These are phyloP conservation scores for Myriosclerotinia duriaeana DNA, from an alignment of 2,329 filamentous ascomycete genomes.

Conservation along the genomic window DNA sequence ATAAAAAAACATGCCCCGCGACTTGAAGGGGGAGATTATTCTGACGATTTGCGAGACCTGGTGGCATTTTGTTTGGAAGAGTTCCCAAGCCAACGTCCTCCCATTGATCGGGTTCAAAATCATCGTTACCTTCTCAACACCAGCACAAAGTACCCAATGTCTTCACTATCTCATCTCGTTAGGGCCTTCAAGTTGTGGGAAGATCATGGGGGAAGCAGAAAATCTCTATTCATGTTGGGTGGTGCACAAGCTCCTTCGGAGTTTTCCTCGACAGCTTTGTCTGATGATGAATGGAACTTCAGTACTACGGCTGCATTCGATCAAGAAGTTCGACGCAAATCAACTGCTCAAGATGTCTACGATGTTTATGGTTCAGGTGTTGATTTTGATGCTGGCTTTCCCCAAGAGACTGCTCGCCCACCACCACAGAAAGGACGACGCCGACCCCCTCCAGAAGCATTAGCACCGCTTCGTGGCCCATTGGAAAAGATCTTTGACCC, in stretches of 20 bases:
- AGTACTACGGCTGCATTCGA: slow-evolving; percentile 66
- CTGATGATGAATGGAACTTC: slow-evolving; percentile 66
- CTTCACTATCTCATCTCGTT: slow-evolving; percentile 63
- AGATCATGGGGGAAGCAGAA: slow-evolving; percentile 67
- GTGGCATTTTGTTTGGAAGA: slow-evolving; percentile 72
- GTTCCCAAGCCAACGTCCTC: slow-evolving; percentile 65
- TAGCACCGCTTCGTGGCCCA: slow-evolving; percentile 55
- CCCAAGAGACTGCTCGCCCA: slow-evolving; percentile 51
- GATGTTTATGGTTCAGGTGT: slow-evolving; percentile 60
- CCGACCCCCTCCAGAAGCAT: slow-evolving; percentile 56
- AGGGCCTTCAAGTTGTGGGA: slow-evolving; percentile 76
- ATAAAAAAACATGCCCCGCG: slow-evolving; percentile 63
- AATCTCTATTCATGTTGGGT: slow-evolving; percentile 60
- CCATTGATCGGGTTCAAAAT: slow-evolving; percentile 66
- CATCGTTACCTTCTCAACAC: slow-evolving; percentile 70
- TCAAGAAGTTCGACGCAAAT: slow-evolving; percentile 52
- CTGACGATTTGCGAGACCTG: slow-evolving; percentile 65
- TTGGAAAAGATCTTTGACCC: slow-evolving; percentile 66
- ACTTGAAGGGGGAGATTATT: slow-evolving; percentile 71
- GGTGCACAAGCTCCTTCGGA: slow-evolving; percentile 51
- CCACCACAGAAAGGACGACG: slow-evolving; percentile 46
- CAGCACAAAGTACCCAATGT: slow-evolving; percentile 60
- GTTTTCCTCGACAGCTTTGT: slow-evolving; percentile 46
- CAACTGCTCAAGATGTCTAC: slow-evolving; percentile 58
- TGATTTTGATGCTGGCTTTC: slow-evolving; percentile 47